A percentile compares a stretch with the other conserved stretches of the same genome.
Conservation (phyloP, 2,329 filamentous ascomycete species). For the Diplodia scrobiculata region DNA sequence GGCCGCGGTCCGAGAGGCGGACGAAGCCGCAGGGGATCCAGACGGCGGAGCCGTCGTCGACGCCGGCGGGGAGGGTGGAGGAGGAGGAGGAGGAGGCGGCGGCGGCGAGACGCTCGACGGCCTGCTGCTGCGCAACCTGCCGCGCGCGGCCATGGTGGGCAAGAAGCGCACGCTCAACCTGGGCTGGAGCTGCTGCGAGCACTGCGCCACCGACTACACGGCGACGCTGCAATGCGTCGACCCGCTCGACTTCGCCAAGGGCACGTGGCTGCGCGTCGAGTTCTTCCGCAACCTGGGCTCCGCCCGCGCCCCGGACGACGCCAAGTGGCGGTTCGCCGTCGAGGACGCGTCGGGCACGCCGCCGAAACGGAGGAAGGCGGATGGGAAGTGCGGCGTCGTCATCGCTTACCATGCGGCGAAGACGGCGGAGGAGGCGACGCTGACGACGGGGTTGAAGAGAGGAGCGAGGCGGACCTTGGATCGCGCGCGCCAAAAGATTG, state of each 20-base stretch:
- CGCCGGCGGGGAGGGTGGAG: slow-evolving; percentile 1
- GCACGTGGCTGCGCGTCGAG: not conserved
- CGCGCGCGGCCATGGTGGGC: not conserved
- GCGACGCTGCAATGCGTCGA: not conserved
- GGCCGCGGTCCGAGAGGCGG: slow-evolving; percentile 30
- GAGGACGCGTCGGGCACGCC: not conserved
- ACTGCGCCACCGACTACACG: not conserved
- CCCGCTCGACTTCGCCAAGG: not conserved
- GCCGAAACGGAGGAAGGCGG: not conserved
- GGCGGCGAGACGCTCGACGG: not conserved
- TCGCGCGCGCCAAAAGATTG: too few relatives aligned
- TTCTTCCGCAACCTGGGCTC: not conserved
- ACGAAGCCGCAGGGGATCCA: slow-evolving; percentile 37
- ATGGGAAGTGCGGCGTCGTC: too few relatives aligned
- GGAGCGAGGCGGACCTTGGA: too few relatives aligned
- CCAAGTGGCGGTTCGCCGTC: not conserved
- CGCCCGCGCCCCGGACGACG: not conserved
- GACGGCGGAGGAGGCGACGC: too few relatives aligned
- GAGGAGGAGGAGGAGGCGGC: not conserved
- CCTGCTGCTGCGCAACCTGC: not conserved
- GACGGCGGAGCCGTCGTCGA: slow-evolving; percentile 24
- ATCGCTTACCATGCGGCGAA: too few relatives aligned
- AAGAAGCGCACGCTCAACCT: not conserved
- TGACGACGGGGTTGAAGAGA: too few relatives aligned
- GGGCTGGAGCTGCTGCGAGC: not conserved